Evolutionary conservation across 2,329 filamentous ascomycete species (phyloP).

Genomic region (Beauveria varroae): DNA sequence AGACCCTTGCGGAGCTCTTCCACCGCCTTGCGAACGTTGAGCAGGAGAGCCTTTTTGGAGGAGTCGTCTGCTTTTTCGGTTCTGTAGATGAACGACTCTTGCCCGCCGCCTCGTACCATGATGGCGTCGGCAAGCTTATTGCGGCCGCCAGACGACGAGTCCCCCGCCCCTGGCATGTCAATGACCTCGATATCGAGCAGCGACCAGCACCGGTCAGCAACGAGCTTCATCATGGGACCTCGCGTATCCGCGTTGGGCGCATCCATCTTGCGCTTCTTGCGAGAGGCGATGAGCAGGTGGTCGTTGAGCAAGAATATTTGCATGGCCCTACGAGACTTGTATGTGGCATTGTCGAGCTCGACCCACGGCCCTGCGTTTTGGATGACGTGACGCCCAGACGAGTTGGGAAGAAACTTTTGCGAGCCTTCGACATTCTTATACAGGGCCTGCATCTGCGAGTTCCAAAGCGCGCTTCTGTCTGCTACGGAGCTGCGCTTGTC

Average conservation of each 20-base stretch:
- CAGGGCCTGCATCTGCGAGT: conserved; percentile 63
- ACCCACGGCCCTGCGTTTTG: conserved; percentile 92
- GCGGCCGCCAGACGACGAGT: conserved; percentile 42
- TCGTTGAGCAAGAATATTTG: conserved; percentile 92
- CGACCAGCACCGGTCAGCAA: conserved; percentile 92
- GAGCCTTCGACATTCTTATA: conserved; percentile 98
- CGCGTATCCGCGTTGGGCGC: conserved; percentile 43
- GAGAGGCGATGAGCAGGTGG: conserved; percentile 81
- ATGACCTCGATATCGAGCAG: conserved; percentile 88
- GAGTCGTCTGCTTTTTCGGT: conserved; percentile 73
- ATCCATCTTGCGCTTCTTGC: conserved; percentile 86
- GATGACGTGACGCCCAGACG: conserved; percentile 85
- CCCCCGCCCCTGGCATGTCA: conserved; percentile 66
- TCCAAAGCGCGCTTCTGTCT: conserved; percentile 59
- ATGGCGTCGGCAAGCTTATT: conserved; percentile 76
- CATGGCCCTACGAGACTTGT: conserved; percentile 84
- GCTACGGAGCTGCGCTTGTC: conserved; percentile 87
- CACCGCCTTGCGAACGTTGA: conserved; percentile 86
- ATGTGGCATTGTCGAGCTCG: conserved; percentile 93
- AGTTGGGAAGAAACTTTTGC: conserved; percentile 89
- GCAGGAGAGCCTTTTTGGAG: conserved; percentile 73
- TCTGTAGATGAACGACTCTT: conserved; percentile 90
- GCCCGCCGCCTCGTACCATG: conserved; percentile 77
- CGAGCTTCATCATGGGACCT: conserved; percentile 62
- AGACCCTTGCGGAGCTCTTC: conserved; percentile 83